Evolutionary conservation across 2,329 filamentous ascomycete genomes (phyloP).

Genomic region (Raffaelea deltoideospora): DNA sequence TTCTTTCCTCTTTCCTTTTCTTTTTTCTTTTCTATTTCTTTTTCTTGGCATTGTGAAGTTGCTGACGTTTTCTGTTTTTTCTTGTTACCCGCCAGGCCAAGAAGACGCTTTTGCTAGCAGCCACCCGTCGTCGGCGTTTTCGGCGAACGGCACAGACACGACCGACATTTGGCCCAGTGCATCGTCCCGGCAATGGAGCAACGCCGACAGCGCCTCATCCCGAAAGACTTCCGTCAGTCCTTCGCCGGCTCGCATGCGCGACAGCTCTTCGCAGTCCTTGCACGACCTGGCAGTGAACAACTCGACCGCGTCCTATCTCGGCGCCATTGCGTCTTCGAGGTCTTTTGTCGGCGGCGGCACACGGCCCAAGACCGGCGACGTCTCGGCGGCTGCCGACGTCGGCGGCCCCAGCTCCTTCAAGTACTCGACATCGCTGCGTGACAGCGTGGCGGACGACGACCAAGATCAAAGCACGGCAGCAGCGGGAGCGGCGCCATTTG

Average conservation of each 20-base stretch:
- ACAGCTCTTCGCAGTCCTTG: constrained; percentile 20
- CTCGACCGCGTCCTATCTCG: constrained; percentile 26
- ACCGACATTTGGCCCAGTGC: constrained; percentile 18
- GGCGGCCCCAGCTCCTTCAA: constrained; percentile 27
- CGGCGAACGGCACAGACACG: background rate
- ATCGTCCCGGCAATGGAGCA: constrained; percentile 42
- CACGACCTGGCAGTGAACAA: constrained; percentile 25
- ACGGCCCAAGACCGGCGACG: constrained; percentile 14
- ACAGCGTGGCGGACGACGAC: constrained; percentile 1
- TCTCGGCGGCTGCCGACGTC: constrained; percentile 29
- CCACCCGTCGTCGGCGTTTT: background rate
- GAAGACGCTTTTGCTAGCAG: constrained; percentile 20
- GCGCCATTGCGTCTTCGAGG: constrained; percentile 26
- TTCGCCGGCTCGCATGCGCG: constrained; percentile 42
- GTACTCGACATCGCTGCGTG: constrained; percentile 13
- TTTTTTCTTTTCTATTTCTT: constrained; percentile 2
- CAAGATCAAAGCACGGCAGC: background rate
- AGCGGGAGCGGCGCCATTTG: background rate
- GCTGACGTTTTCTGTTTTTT: background rate
- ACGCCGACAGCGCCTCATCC: constrained; percentile 28
- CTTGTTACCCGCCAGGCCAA: constrained; percentile 1
- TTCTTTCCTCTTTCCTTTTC: background rate
- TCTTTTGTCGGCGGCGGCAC: constrained; percentile 15
- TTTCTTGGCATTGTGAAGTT: background rate
- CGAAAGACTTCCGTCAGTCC: constrained; percentile 34